Evolutionary conservation across 129 eudicot species (phyloP), one percentile per base, ranked within the genome.

Genomic region (Deinandra increscens): DNA sequence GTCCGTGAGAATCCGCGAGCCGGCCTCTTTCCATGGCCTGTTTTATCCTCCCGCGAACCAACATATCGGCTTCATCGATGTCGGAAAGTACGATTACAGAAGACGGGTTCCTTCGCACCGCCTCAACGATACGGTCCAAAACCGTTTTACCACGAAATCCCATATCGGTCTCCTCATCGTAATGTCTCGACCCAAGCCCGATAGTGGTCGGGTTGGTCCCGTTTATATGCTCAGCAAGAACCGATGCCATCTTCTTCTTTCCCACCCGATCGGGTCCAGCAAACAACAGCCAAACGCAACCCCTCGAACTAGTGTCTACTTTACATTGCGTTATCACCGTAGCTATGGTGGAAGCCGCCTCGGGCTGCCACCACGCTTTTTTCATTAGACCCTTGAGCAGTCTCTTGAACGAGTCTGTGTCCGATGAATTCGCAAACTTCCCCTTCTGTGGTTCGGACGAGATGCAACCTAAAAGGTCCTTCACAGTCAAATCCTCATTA

Each of bases 341-440:
- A 0, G 99, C 97, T 9, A 94, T 81, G 4, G 83, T 79, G 51
- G 99, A 85, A 13, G 99, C 97, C 14, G 99, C 99, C 26, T 87
- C 99, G 0, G 86, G 89, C 74, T 94, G 99, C 99, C 99, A 94
- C 93, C 97, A 87, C 0, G 95, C 99, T 66, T 74, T 79, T 74
- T 81, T 96, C 88, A 87, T 90, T 26, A 94, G 66, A 34, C 96
- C 96, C 74, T 90, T 94, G 53, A 94, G 88, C n/a, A 94, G 89
- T 69, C 73, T 87, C 86, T 94, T 94, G 81, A 85, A 94, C 1
- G 89, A 81, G 76, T 87, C 94, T 1, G 92, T 83, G 63, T 94
- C 99, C 1, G 76, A 73, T 11, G 87, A 69, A 26, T 70, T 75
- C 36, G 84, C 75, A 59, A 91, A 88, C 64, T 87, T 89, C 18